Evolutionary conservation across 164 flowering plant genomes (phyloP).

Genomic region (Umbellularia californica): DNA sequence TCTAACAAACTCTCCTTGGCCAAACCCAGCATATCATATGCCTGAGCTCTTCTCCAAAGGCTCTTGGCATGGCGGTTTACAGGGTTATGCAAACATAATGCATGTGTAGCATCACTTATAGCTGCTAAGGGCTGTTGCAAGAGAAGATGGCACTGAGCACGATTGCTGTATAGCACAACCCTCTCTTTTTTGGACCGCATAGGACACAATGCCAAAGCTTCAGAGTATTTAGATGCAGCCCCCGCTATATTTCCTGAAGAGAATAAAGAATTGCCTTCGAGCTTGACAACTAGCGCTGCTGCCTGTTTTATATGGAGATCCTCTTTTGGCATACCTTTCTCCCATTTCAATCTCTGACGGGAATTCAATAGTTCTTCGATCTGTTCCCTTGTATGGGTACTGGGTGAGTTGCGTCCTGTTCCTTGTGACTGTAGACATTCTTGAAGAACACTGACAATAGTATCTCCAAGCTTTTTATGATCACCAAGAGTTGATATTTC

Average conservation of each 20-base stretch:
- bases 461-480: constrained; percentile 91
- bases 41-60: constrained; percentile 98
- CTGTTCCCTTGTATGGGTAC: constrained; percentile 53
- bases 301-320: constrained; percentile 98
- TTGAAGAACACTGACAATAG: constrained; percentile 71
- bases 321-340: constrained; percentile 93
- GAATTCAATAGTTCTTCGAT: constrained; percentile 67
- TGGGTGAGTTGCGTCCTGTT: constrained; percentile 49
- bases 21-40: constrained; percentile 93
- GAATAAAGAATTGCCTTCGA: constrained; percentile 95
- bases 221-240: constrained; percentile 92
- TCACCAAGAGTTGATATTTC: constrained; percentile 83
- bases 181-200: constrained; percentile 86
- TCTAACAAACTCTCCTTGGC: constrained; percentile 97
- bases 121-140: constrained; percentile 90
- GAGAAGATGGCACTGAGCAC: constrained; percentile 93
- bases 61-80: constrained; percentile 94
- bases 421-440: constrained; percentile 75
- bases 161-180: constrained; percentile 84
- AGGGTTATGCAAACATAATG: constrained; percentile 89
- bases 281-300: constrained; percentile 91
- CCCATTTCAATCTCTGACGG: constrained; percentile 80
- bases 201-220: constrained; percentile 88
- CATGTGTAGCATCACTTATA: constrained; percentile 93
- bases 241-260: constrained; percentile 94